Percentiles rank a stretch among this genome's conserved stretches.
Evolutionary conservation across 306 rosid genomes (phyloP).

Genomic region (Ziziphus jujuba): DNA sequence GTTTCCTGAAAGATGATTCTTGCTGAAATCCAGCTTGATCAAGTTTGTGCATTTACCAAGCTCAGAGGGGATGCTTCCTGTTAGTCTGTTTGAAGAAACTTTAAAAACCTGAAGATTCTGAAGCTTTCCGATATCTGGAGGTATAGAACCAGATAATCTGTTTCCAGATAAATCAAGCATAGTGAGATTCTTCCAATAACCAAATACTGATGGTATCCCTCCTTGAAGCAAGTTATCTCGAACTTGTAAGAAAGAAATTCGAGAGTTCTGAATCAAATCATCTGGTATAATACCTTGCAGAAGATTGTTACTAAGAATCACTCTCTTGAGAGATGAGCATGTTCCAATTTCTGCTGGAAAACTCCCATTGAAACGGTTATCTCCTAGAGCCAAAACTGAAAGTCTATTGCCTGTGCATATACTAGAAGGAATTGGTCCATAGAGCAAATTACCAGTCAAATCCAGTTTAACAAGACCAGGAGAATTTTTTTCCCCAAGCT

Average conservation of each 20-base stretch:
- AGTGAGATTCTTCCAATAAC: constrained; percentile 22
- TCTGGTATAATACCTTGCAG: constrained; percentile 18
- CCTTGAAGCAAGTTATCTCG: constrained; percentile 24
- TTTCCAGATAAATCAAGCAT: constrained; percentile 23
- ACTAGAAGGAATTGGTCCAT: constrained; percentile 14
- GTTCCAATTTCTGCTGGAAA: constrained; percentile 11
- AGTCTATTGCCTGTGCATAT: constrained; percentile 13
- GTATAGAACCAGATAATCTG: constrained; percentile 8
- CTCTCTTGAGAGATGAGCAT: constrained; percentile 21
- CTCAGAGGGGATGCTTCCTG: constrained; percentile 20
- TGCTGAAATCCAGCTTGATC: constrained; percentile 18
- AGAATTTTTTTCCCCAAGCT: constrained; percentile 7
- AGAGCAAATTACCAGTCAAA: constrained; percentile 17
- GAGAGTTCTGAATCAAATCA: constrained; percentile 7
- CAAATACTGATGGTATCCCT: constrained; percentile 15
- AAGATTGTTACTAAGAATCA: constrained; percentile 20
- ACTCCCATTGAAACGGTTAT: constrained; percentile 18
- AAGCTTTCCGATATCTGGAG: constrained; percentile 13
- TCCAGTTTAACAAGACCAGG: constrained; percentile 23
- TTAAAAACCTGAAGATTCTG: constrained; percentile 6
- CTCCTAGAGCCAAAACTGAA: constrained; percentile 13
- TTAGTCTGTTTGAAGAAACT: constrained; percentile 9
- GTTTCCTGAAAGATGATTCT: constrained; percentile 17
- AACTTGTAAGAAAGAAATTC: constrained; percentile 26
- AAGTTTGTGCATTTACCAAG: constrained; percentile 5